Evolutionary conservation across 148 eudicot genomes (phyloP).

Genomic region (Fallopia convolvulus): DNA sequence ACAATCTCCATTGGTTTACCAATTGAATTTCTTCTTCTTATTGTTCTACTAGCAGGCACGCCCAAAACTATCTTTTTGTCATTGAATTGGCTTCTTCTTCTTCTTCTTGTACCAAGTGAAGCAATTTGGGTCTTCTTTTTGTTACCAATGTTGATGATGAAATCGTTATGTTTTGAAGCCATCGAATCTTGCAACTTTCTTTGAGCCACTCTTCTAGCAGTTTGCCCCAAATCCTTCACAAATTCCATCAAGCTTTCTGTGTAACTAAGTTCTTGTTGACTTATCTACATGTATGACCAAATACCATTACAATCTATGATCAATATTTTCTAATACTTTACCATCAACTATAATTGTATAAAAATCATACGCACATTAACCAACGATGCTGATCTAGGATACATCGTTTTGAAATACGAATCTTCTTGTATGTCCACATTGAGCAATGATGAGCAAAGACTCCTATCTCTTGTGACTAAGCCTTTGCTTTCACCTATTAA

Average conservation of each 20-base stretch:
- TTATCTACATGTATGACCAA: slow-evolving; percentile 27
- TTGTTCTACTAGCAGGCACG: neutral
- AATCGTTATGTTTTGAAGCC: neutral
- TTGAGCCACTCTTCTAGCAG: slow-evolving; percentile 61
- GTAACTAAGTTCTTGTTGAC: slow-evolving; percentile 36
- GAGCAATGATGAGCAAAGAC: neutral
- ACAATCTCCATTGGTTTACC: neutral
- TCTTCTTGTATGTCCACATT: neutral
- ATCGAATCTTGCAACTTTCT: slow-evolving; percentile 16
- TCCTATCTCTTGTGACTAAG: neutral
- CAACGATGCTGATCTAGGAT: neutral
- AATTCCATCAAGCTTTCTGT: slow-evolving; percentile 56
- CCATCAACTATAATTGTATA: neutral
- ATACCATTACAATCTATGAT: neutral
- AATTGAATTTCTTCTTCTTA: neutral
- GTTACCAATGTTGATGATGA: neutral
- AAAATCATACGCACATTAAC: neutral
- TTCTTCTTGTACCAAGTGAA: neutral
- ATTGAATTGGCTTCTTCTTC: neutral
- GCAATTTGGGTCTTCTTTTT: neutral
- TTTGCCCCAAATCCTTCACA: slow-evolving; percentile 63
- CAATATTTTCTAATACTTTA: neutral
- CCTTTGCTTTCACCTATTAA: neutral
- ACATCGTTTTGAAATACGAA: neutral
- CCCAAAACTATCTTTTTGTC: neutral